Evolutionary conservation across 805 yeast genomes (phyloP), one percentile per base, ranked within the genome.

Genomic region (Saturnispora besseyi): DNA sequence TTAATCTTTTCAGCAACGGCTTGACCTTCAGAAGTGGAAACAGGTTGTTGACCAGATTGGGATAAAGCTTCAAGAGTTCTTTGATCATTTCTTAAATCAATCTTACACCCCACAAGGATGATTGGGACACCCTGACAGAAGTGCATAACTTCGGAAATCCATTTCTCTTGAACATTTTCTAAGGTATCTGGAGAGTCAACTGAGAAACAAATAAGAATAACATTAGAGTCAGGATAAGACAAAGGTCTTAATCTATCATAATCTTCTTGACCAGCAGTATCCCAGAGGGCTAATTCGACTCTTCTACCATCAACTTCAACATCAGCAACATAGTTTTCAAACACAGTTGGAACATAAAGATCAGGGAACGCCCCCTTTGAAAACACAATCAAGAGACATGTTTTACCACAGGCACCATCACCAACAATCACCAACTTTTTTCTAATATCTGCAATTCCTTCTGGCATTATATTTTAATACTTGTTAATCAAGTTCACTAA

Each of bases 241-340:
- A 87, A 74, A 41, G 96, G 96, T 71, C 96, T 84, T 60, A 87
- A 75, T 70, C 96, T 85, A 69, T 88, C 96, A 66, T 89, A 89
- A 74, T 90, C 97, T 75, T 89, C 97, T 78, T 89, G 97, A 57
- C 97, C 97, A 50, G 97, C 96, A 59, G 96, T 89, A 88, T 89
- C 96, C 96, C 96, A 89, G 58, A 89, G 75, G 7, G 96, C 96
- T 69, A 89, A 75, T 67, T 90, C 96, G 52, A 91, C 97, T 66
- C 86, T 79, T 70, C 91, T 85, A 46, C 95, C 95, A 61, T 85
- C 91, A 51, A 84, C 84, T 64, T 81, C 96, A 51, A 91, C 97
- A 67, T 89, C 96, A 44, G 97, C 95, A 61, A 91, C 97, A 69
- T 91, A 93, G 75, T 90, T 93, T 69, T 91, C 98, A 63, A 91